These are phyloP conservation scores for Kentomonas sorsogonicus DNA, from an alignment of 208 protist genomes.

Conservation along the genomic window DNA sequence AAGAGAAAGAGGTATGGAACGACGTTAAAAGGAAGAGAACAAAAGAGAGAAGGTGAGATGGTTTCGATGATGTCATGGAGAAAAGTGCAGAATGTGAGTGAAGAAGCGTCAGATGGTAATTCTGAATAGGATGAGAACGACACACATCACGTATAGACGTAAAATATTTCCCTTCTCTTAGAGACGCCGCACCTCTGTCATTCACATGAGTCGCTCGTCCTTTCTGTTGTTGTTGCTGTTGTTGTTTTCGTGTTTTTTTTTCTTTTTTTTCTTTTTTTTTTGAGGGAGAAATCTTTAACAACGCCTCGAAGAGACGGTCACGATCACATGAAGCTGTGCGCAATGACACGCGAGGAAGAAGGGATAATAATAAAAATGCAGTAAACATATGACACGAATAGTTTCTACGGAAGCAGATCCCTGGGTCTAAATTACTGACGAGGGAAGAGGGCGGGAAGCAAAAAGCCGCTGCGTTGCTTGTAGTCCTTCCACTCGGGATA, in stretches of 20 bases:
- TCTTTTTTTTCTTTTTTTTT: background rate
- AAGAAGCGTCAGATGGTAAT: background rate
- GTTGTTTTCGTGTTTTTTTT: background rate
- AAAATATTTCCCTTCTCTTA: too few relatives aligned
- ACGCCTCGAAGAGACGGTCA: background rate
- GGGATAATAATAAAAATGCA: background rate
- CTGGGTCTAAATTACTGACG: too few relatives aligned
- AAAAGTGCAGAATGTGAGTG: background rate
- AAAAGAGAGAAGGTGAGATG: background rate
- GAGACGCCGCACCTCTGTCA: too few relatives aligned
- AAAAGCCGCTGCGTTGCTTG: slow-evolving; percentile 33
- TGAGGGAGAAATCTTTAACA: slow-evolving; percentile 7
- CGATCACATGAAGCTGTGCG: background rate
- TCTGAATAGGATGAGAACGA: too few relatives aligned
- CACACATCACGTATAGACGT: too few relatives aligned
- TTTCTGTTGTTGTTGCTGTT: background rate
- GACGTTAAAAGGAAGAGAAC: background rate
- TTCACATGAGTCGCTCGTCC: too few relatives aligned
- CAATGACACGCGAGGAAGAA: background rate
- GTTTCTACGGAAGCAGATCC: too few relatives aligned
- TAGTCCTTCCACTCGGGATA: slow-evolving; percentile 63
- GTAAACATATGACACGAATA: too few relatives aligned
- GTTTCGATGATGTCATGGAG: background rate
- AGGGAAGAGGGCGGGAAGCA: slow-evolving; percentile 65
- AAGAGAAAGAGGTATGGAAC: background rate